Evolutionary conservation across 2,329 filamentous ascomycete species (phyloP).

Genomic region (Alternaria tenuissima): DNA sequence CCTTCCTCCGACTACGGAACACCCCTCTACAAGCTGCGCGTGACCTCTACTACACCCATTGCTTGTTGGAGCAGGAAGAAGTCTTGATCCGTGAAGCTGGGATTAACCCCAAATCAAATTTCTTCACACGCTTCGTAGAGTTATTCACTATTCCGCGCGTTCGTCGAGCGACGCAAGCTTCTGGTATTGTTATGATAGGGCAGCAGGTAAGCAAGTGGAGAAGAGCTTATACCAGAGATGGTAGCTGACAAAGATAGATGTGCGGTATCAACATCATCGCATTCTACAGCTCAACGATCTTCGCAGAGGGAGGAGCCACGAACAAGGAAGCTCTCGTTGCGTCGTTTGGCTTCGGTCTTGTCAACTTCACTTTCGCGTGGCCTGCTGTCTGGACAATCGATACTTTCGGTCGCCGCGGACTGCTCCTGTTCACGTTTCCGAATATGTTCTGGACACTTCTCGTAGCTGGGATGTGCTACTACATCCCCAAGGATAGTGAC

Average conservation of each 20-base stretch:
- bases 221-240: neutral
- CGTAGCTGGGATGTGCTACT: constrained; percentile 61
- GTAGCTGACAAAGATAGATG: constrained; percentile 46
- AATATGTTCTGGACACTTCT: constrained; percentile 60
- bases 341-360: constrained; percentile 66
- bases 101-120: constrained; percentile 46
- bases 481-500: constrained; percentile 53
- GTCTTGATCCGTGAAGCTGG: constrained; percentile 43
- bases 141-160: constrained; percentile 74
- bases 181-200: constrained; percentile 78
- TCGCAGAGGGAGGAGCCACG: constrained; percentile 57
- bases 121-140: constrained; percentile 59
- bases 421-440: constrained; percentile 60
- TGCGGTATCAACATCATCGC: constrained; percentile 62
- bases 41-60: constrained; percentile 54
- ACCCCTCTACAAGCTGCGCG: constrained; percentile 53
- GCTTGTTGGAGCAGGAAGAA: constrained; percentile 48
- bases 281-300: constrained; percentile 62
- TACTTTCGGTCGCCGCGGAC: constrained; percentile 59
- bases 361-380: constrained; percentile 67
- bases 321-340: constrained; percentile 58
- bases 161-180: constrained; percentile 76
- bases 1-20: constrained; percentile 51
- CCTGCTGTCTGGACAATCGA: constrained; percentile 67
- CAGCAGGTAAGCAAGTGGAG: constrained; percentile 55